A percentile compares a stretch with the other conserved stretches of the same genome.
Conservation (phyloP, 2,329 filamentous ascomycete genomes). For the Penicillium corylophilum region DNA sequence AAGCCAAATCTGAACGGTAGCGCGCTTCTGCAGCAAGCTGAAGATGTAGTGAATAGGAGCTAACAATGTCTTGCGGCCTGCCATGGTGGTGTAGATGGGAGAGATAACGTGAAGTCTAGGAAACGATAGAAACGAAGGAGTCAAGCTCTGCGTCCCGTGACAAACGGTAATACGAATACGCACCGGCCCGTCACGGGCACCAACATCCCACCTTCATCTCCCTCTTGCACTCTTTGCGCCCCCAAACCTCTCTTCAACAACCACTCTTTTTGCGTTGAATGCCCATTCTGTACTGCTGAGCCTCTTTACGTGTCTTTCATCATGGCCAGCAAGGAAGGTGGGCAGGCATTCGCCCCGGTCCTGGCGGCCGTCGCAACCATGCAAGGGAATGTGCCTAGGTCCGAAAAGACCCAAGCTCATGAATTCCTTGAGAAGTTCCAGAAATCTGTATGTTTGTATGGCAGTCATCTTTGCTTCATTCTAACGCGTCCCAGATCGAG, state of each 20-base stretch:
- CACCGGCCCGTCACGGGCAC: constrained; percentile 16
- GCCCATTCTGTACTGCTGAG: constrained; percentile 10
- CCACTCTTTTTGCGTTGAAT: constrained; percentile 19
- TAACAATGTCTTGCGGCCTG: constrained; percentile 66
- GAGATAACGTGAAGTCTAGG: constrained; percentile 3
- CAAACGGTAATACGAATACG: constrained; percentile 23
- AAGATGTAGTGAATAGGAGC: constrained; percentile 87
- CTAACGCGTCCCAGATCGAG: constrained; percentile 61
- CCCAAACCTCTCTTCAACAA: constrained; percentile 7
- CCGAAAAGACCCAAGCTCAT: constrained; percentile 85
- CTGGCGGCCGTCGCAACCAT: constrained; percentile 87
- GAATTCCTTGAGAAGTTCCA: constrained; percentile 92
- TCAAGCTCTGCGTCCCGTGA: constrained; percentile 27
- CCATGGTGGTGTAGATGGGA: constrained; percentile 40
- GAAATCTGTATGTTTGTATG: constrained; percentile 73
- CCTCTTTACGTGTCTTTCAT: constrained; percentile 10
- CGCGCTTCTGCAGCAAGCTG: constrained; percentile 82
- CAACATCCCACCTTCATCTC: constrained; percentile 26
- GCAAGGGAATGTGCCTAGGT: constrained; percentile 75
- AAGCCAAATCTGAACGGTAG: constrained; percentile 90
- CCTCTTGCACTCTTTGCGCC: constrained; percentile 12
- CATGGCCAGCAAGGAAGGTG: constrained; percentile 69
- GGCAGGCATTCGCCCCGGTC: constrained; percentile 78
- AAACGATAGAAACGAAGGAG: constrained; percentile 6
- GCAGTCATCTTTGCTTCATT: neutral